Base-by-base conservation (phyloP, 208 protist species). In the Vickermania spadyakhi region DNA sequence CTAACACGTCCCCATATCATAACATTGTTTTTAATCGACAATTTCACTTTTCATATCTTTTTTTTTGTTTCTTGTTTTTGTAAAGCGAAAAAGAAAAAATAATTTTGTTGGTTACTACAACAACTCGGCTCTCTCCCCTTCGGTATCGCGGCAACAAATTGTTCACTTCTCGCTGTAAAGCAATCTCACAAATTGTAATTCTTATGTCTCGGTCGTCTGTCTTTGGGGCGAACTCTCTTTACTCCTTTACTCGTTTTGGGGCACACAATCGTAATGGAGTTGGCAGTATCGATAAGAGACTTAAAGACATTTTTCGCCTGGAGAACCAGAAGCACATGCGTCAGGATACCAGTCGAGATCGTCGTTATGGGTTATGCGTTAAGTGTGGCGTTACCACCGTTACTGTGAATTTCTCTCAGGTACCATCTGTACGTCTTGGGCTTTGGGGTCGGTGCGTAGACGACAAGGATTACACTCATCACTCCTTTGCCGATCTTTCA, bases 231-330 rank as follows among this genome's bases (percentile, higher is more conserved):
- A 75, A 79, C 57, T 91, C 88, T 14, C 70, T 86, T 28, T 86
- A 84, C 60, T 92, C 84, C 28, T 90, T 92, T 63, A 94, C 88
- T 30, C 89, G 89, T 57, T 91, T 92, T 56, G 88, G 88, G 28
- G 45, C 79, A 0, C 64, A 91, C 7, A 78, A 83, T 31, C 79
- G 83, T 28, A 75, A 29, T 49, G 67, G 60, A n/a, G n/a, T n/a
- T n/a, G n/a, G n/a, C n/a, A n/a, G n/a, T 31, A 68, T 57, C 5
- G 68, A 76, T 64, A 83, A 82, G 60, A 74, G 88, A 25, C 73
- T 86, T 57, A 91, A 90, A 66, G 85, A 95, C 41, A 60, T 76
- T 14, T 92, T 87, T 45, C 70, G 85, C 0, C 68, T 95, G 5
- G 82, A 92, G 64, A 89, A 88, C 58, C 85, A 95, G 56, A 83